phyloP scores from a whole-genome alignment of 2,329 filamentous ascomycete species.

The Dothiorella sarmentorum region DNA sequence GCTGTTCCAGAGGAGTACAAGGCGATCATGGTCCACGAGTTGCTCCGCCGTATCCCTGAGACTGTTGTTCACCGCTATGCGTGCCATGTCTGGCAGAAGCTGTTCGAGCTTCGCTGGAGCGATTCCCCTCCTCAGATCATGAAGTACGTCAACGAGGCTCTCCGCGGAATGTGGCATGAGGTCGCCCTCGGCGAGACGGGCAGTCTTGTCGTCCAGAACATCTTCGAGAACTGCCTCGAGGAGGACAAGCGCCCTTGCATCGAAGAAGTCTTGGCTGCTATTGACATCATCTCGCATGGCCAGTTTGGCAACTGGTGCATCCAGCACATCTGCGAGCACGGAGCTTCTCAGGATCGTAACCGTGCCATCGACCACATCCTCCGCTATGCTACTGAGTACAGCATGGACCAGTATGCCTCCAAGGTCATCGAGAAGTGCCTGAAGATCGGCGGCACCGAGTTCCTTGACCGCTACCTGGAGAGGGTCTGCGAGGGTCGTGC shows the following conservation, averaged over 20 bases:
- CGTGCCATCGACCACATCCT: conserved; percentile 95
- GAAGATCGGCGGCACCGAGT: conserved; percentile 89
- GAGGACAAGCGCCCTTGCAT: conserved; percentile 99
- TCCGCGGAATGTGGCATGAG: conserved; percentile 97
- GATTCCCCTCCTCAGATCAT: conserved; percentile 96
- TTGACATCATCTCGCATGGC: conserved; percentile 93
- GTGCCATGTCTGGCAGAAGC: conserved; percentile 99
- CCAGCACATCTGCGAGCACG: conserved; percentile 97
- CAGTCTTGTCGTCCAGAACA: conserved; percentile 97
- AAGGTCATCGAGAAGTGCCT: conserved; percentile 99
- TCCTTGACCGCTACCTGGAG: conserved; percentile 87
- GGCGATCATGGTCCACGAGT: conserved; percentile 96
- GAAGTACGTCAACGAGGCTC: conserved; percentile 94
- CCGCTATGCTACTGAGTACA: conserved; percentile 89
- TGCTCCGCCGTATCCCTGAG: conserved; percentile 91
- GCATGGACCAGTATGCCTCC: conserved; percentile 97
- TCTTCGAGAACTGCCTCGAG: conserved; percentile 98
- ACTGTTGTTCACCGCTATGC: conserved; percentile 98
- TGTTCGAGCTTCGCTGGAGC: conserved; percentile 96
- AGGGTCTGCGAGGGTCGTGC: conserved; percentile 87
- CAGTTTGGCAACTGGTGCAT: conserved; percentile 99
- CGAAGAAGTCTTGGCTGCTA: conserved; percentile 90
- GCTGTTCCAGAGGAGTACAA: conserved; percentile 97
- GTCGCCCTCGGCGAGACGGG: conserved; percentile 96
- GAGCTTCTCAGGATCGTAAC: conserved; percentile 83